A percentile compares a stretch with the other conserved stretches of the same genome.
Evolutionary conservation across 2,329 filamentous ascomycete species (phyloP).

Genomic region (Arthrobotrys pseudoclavata): DNA sequence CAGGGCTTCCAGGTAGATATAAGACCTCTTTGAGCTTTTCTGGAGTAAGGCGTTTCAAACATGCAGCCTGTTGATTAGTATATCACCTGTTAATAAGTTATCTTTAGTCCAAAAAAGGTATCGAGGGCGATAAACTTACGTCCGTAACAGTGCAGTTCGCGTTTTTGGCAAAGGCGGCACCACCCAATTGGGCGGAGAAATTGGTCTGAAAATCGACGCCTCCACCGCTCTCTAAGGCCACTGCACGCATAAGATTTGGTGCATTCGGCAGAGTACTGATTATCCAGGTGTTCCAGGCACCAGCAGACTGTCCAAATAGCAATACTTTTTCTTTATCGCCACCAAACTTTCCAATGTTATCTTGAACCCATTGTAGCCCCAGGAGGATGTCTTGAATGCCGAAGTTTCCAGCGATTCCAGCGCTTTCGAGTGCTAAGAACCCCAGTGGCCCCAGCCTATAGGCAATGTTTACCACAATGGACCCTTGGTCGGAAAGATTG

Average conservation of each 20-base stretch:
- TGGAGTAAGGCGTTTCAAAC: constrained; percentile 22
- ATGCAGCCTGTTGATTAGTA: constrained; percentile 1
- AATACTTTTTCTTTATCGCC: constrained; percentile 74
- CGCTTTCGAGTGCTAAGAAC: constrained; percentile 71
- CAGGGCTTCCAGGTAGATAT: neutral
- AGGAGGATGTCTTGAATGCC: constrained; percentile 76
- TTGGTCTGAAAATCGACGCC: constrained; percentile 32
- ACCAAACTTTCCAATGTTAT: constrained; percentile 73
- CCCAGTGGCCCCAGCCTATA: constrained; percentile 75
- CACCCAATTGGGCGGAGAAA: constrained; percentile 27
- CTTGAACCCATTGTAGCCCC: constrained; percentile 74
- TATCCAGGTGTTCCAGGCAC: constrained; percentile 66
- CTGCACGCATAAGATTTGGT: constrained; percentile 29
- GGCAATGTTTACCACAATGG: constrained; percentile 40
- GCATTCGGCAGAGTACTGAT: constrained; percentile 40
- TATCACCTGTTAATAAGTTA: neutral
- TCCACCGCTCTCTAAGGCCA: constrained; percentile 42
- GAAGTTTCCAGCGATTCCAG: constrained; percentile 73
- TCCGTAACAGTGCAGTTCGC: constrained; percentile 35
- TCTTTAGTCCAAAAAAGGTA: no score
- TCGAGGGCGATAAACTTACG: constrained; percentile 34
- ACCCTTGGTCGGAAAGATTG: constrained; percentile 25
- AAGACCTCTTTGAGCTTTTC: constrained; percentile 4
- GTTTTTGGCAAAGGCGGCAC: constrained; percentile 23
- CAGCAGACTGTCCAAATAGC: constrained; percentile 74